Base-by-base conservation (phyloP, 345 rosid genomes). In the Salix arbutifolia region DNA sequence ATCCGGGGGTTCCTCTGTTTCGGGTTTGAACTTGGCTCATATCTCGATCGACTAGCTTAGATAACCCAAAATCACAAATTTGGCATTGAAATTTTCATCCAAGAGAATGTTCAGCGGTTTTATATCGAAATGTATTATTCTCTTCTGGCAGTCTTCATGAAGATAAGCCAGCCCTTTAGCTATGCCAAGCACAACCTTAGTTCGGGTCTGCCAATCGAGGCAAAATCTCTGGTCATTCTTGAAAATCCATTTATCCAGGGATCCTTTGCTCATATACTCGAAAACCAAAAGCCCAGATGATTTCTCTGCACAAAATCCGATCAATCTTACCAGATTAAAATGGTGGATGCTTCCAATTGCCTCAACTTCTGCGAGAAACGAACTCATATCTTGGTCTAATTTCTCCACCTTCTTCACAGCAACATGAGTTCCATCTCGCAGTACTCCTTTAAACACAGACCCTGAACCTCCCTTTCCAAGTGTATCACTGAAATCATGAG, bases 391-490 rank as follows among this genome's bases (percentile, higher is more conserved):
- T 16, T 73, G 88, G 52, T 88, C 93, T 76, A 89, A 90, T 1
- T 91, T 86, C 2, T 89, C 91, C 89, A 94, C 85, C 21, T 87
- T 82, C 88, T 94, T 94, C 37, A 94, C 83, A 74, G 94, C 97
- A 75, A 92, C 89, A 87, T 89, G 90, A 77, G 78, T 86, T 8
- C 98, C 96, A 82, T 89, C 80, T 69, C 31, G 79, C 76, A 94
- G 90, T 67, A 86, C 90, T 21, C 97, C 97, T 25, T 88, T 85
- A 53, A 89, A 92, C 7, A 94, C 98, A 18, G 79, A 80, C 3
- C 98, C 98, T 35, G 92, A 94, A 12, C 90, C 94, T 77, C 98
- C 97, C 4, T 91, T 90, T 19, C 98, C 98, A 70, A 91, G 69
- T 62, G 80, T 89, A 62, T 82, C 83, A 0, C 87, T 76, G 83